These are phyloP conservation scores for Metarhizium anisopliae DNA, from an alignment of 2,329 filamentous ascomycete genomes.

Conservation along the genomic window DNA sequence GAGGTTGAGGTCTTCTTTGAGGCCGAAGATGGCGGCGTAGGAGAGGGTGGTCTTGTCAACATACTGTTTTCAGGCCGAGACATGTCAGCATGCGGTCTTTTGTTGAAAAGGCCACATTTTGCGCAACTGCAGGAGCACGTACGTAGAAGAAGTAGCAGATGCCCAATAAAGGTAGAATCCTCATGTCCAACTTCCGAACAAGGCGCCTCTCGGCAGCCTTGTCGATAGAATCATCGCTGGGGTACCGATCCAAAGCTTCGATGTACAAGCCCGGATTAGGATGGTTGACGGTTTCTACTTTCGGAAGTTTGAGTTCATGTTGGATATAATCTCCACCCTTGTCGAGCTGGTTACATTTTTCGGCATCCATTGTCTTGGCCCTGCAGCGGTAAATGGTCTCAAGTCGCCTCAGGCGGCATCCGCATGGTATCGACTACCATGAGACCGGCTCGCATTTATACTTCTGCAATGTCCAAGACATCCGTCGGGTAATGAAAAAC, in stretches of 20 bases:
- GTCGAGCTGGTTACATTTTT: background rate
- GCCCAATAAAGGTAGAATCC: constrained; percentile 27
- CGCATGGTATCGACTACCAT: too few species aligned
- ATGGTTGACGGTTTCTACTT: constrained; percentile 12
- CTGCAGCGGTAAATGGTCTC: background rate
- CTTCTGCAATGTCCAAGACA: too few species aligned
- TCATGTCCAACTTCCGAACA: constrained; percentile 26
- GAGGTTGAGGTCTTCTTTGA: too few species aligned
- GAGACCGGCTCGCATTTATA: too few species aligned
- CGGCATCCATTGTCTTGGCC: background rate
- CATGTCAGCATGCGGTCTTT: too few species aligned
- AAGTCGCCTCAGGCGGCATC: background rate
- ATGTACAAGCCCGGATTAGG: constrained; percentile 21
- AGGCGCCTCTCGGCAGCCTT: constrained; percentile 22
- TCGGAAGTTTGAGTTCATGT: constrained; percentile 9
- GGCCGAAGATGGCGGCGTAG: too few species aligned
- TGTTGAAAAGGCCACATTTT: too few species aligned
- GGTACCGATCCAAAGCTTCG: constrained; percentile 26
- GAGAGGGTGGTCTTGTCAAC: too few species aligned
- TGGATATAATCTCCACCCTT: constrained; percentile 12
- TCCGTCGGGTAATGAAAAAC: background rate
- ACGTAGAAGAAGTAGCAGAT: constrained; percentile 32
- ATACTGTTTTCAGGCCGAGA: too few species aligned
- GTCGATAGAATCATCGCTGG: constrained; percentile 28
- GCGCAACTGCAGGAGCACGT: background rate